phyloP scores from a whole-genome alignment of 2,329 filamentous ascomycete genomes.

The Eurotiales sp. region DNA sequence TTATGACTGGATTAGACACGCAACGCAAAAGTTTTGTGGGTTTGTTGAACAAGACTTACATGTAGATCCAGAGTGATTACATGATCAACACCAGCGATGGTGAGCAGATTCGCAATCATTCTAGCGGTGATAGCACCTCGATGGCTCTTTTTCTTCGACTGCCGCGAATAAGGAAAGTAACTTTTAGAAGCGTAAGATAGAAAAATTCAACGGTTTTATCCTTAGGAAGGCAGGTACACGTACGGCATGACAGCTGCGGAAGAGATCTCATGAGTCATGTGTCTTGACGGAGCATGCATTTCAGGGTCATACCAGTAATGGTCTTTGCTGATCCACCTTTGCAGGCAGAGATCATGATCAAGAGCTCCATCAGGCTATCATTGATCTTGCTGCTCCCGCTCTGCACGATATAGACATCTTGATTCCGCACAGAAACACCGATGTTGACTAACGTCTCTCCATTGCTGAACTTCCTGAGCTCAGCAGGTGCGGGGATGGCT shows the following conservation, averaged over 20 bases:
- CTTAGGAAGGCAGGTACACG: slow-evolving; percentile 31
- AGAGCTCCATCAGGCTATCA: slow-evolving; percentile 97
- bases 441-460: slow-evolving; percentile 68
- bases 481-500: slow-evolving; percentile 55
- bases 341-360: slow-evolving; percentile 99
- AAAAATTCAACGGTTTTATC: slow-evolving; percentile 6
- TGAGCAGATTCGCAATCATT: slow-evolving; percentile 92
- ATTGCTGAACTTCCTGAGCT: slow-evolving; percentile 65
- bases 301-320: slow-evolving; percentile 70
- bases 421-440: slow-evolving; percentile 75
- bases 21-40: not conserved
- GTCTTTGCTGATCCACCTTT: slow-evolving; percentile 96
- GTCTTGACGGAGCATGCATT: slow-evolving; percentile 1
- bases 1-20: slow-evolving; percentile 12
- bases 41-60: slow-evolving; percentile 42
- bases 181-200: slow-evolving; percentile 31
- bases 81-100: slow-evolving; percentile 92
- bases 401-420: slow-evolving; percentile 98
- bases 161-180: slow-evolving; percentile 98
- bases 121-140: slow-evolving; percentile 92
- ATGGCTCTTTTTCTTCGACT: slow-evolving; percentile 99
- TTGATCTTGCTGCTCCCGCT: slow-evolving; percentile 95
- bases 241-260: slow-evolving; percentile 45
- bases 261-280: slow-evolving; percentile 2
- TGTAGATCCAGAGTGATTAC: slow-evolving; percentile 97